Percentiles rank a stretch among this genome's conserved stretches.
Conservation (phyloP, 192 early-diverging fungal species). For the Rhizophagus prolifer region DNA sequence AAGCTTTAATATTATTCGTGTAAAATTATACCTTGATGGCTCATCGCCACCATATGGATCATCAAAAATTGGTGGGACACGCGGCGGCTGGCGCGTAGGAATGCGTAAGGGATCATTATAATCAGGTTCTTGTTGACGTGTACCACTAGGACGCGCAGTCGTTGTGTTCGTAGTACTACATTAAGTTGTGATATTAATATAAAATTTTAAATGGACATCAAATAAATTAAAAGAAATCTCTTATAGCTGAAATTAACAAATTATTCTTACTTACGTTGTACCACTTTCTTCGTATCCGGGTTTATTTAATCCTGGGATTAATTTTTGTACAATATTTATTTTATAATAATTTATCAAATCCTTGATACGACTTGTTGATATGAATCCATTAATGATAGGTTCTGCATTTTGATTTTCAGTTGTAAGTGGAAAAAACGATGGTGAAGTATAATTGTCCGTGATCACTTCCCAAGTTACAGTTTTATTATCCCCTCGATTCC, state of each 20-base stretch:
- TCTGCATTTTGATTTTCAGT: conserved; percentile 31
- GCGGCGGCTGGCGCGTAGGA: conserved; percentile 36
- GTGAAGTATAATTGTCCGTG: conserved; percentile 51
- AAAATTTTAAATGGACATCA: background rate
- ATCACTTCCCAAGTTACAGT: conserved; percentile 48
- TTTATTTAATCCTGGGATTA: conserved; percentile 70
- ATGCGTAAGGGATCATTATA: conserved; percentile 41
- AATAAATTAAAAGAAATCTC: too few relatives aligned
- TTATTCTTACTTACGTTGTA: conserved; percentile 14
- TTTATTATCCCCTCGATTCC: conserved; percentile 63
- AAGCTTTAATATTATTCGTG: background rate
- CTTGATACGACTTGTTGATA: conserved; percentile 56
- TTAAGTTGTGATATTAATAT: background rate
- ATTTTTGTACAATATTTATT: conserved; percentile 59
- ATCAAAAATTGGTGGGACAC: conserved; percentile 47
- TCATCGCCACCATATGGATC: conserved; percentile 49
- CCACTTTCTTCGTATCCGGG: conserved; percentile 64
- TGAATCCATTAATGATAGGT: conserved; percentile 55
- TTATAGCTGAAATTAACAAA: background rate
- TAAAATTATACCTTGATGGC: conserved; percentile 19
- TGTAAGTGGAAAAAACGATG: conserved; percentile 51
- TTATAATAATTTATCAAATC: conserved; percentile 63
- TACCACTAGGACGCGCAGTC: background rate
- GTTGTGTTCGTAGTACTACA: conserved; percentile 4
- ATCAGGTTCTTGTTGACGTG: conserved; percentile 17